Evolutionary conservation across 371 early-diverging fungal genomes (phyloP).

Genomic region (Quaeritorhiza haematococci): DNA sequence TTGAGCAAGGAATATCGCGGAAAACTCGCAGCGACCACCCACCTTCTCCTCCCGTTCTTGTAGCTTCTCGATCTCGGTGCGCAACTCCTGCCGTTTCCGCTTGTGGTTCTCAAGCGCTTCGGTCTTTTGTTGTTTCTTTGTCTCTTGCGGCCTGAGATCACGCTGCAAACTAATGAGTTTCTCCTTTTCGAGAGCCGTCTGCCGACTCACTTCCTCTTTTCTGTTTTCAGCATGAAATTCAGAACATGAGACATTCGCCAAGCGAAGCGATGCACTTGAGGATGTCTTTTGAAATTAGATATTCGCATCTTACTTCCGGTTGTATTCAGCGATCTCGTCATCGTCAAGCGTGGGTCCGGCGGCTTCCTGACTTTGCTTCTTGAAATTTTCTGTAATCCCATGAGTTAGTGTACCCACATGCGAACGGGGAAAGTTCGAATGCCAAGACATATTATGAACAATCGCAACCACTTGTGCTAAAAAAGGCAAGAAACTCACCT

Average conservation of each 20-base stretch:
- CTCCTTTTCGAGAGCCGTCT: constrained; percentile 62
- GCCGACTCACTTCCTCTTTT: constrained; percentile 65
- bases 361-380: constrained; percentile 8
- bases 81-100: constrained; percentile 23
- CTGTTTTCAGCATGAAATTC: constrained; percentile 22
- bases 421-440: background rate
- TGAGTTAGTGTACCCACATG: background rate
- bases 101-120: constrained; percentile 48
- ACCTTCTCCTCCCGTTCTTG: constrained; percentile 21
- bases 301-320: constrained; percentile 38
- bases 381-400: background rate
- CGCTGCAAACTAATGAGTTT: constrained; percentile 62
- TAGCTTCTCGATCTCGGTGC: constrained; percentile 43
- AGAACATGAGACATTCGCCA: background rate
- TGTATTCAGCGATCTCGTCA: constrained; percentile 45
- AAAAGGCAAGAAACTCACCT: constrained; percentile 16
- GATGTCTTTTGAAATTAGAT: too few species aligned
- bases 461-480: background rate
- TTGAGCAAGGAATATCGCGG: background rate
- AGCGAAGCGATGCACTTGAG: background rate
- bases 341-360: constrained; percentile 33
- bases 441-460: constrained; percentile 1
- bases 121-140: constrained; percentile 50
- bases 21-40: background rate
- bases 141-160: constrained; percentile 60